phyloP scores from a whole-genome alignment of 2,329 filamentous ascomycete species.

The Ophiobolus disseminans region DNA sequence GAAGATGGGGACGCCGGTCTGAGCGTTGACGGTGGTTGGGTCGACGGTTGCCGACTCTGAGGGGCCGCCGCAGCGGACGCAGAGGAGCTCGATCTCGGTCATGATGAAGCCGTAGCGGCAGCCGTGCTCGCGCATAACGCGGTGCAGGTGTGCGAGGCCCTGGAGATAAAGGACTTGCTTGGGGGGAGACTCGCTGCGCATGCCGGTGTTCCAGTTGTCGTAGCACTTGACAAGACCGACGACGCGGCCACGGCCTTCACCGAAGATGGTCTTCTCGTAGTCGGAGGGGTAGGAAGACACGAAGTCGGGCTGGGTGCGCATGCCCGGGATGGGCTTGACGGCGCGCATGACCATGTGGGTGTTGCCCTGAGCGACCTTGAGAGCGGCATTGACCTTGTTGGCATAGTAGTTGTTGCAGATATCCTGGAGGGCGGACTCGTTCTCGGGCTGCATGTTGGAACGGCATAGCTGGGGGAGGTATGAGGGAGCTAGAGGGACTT shows the following conservation, averaged over 20 bases:
- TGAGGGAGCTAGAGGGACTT: slow-evolving; percentile 63
- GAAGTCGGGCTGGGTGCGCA: slow-evolving; percentile 68
- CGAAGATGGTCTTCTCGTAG: slow-evolving; percentile 57
- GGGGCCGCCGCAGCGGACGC: slow-evolving; percentile 77
- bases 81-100: slow-evolving; percentile 92
- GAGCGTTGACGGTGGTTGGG: slow-evolving; percentile 48
- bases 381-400: slow-evolving; percentile 84
- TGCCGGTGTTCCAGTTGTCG: slow-evolving; percentile 93
- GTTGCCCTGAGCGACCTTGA: slow-evolving; percentile 74
- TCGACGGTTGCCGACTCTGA: slow-evolving; percentile 37
- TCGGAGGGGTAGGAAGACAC: slow-evolving; percentile 67
- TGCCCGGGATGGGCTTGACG: slow-evolving; percentile 45
- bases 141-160: slow-evolving; percentile 83
- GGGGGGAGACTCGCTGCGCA: slow-evolving; percentile 84
- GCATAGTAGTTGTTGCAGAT: slow-evolving; percentile 81
- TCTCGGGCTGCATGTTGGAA: slow-evolving; percentile 74
- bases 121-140: slow-evolving; percentile 90
- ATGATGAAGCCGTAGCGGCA: slow-evolving; percentile 96
- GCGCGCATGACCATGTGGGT: slow-evolving; percentile 64
- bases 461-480: slow-evolving; percentile 66
- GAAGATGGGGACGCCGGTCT: slow-evolving; percentile 74
- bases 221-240: slow-evolving; percentile 90
- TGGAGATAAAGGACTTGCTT: slow-evolving; percentile 89
- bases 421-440: slow-evolving; percentile 75
- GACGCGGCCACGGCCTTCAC: slow-evolving; percentile 64